Conservation (phyloP, 108 stramenopile species). For the Aurantiochytrium sp. region DNA sequence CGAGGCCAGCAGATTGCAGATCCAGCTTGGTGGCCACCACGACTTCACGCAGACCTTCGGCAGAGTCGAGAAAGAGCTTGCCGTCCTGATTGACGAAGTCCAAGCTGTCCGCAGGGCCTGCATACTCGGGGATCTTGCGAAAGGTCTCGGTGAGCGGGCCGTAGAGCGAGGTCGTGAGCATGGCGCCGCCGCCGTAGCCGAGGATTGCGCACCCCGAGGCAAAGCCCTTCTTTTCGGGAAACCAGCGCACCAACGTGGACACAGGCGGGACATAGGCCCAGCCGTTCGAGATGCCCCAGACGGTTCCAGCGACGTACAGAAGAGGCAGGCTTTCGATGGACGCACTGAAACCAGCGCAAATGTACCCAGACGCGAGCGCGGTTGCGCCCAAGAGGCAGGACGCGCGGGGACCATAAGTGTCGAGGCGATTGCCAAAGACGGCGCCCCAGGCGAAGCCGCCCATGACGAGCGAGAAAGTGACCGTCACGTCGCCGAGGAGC, state of each 20-base stretch:
- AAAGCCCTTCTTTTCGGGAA: conserved; percentile 71
- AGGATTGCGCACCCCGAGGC: conserved; percentile 66
- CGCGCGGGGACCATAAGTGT: conserved; percentile 44
- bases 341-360: conserved; percentile 44
- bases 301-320: conserved; percentile 68
- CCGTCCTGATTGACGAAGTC: neutral
- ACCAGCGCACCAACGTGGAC: conserved; percentile 66
- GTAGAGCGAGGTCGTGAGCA: conserved; percentile 65
- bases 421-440: conserved; percentile 61
- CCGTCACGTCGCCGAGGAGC: conserved; percentile 36
- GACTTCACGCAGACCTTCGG: conserved; percentile 50
- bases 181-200: conserved; percentile 75
- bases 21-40: conserved; percentile 31
- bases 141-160: conserved; percentile 54
- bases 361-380: conserved; percentile 41
- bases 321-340: conserved; percentile 60
- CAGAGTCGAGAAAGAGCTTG: conserved; percentile 33
- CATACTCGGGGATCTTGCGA: conserved; percentile 48
- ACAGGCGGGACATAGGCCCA: conserved; percentile 63
- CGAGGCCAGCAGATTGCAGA: conserved; percentile 18
- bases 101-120: conserved; percentile 29
- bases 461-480: conserved; percentile 57
- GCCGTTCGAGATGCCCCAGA: conserved; percentile 57
- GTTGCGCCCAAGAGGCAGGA: conserved; percentile 39
- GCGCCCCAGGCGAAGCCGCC: conserved; percentile 33